Percentiles rank a stretch among this genome's conserved stretches.
phyloP scores from a whole-genome alignment of 805 yeast species.

The Kregervanrija fluxuum region DNA sequence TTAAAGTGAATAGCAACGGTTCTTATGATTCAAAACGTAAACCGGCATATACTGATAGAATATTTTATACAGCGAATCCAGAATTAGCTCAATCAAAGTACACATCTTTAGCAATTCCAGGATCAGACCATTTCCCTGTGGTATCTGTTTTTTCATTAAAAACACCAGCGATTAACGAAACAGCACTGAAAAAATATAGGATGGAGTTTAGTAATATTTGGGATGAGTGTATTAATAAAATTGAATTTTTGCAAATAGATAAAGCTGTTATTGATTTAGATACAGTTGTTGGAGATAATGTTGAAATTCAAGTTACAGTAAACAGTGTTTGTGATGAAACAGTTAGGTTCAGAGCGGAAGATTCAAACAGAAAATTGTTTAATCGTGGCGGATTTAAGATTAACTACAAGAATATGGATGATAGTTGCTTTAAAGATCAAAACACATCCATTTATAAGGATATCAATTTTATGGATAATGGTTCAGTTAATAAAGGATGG shows the following conservation, averaged over 20 bases:
- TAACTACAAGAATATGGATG: not conserved
- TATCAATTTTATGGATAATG: conserved; percentile 1
- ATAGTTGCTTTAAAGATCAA: conserved; percentile 3
- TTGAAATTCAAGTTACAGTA: conserved; percentile 19
- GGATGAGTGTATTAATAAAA: conserved; percentile 15
- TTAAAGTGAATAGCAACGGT: conserved; percentile 29
- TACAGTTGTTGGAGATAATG: conserved; percentile 4
- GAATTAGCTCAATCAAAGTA: conserved; percentile 13
- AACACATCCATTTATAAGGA: not conserved
- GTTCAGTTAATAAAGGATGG: not conserved
- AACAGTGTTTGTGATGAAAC: conserved; percentile 30
- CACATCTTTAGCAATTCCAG: conserved; percentile 16
- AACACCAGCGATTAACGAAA: conserved; percentile 31
- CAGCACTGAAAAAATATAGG: conserved; percentile 28
- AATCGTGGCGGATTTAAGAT: conserved; percentile 9
- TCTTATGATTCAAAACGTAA: conserved; percentile 29
- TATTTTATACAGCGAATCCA: conserved; percentile 30
- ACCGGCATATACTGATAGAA: conserved; percentile 58
- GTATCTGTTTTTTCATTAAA: conserved; percentile 28
- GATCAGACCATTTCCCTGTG: conserved; percentile 56
- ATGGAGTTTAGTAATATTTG: conserved; percentile 29
- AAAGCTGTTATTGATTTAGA: not conserved
- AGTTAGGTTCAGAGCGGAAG: conserved; percentile 32
- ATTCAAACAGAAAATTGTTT: conserved; percentile 21
- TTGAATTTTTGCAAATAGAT: conserved; percentile 35